A percentile compares a stretch with the other conserved stretches of the same genome.
Conservation (phyloP, 1,139 yeast species). For the Scheffersomyces cryptocercus region DNA sequence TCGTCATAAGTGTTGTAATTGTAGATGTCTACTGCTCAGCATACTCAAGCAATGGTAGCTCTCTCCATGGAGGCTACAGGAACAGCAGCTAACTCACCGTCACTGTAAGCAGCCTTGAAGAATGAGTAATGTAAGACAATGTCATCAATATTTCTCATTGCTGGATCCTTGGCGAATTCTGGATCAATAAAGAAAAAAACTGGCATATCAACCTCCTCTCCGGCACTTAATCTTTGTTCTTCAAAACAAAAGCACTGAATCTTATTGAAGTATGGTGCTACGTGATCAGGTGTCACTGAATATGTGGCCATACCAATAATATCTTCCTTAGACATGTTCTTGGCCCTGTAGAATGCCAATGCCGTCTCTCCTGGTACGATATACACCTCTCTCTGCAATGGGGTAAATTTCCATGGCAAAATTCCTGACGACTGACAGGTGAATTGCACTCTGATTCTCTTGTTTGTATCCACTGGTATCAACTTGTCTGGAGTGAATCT, state of each 20-base stretch:
- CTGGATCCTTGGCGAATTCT: slow-evolving; percentile 92
- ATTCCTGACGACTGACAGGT: slow-evolving; percentile 91
- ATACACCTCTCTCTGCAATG: slow-evolving; percentile 91
- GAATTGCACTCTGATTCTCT: slow-evolving; percentile 78
- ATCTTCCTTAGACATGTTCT: slow-evolving; percentile 80
- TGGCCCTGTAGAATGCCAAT: slow-evolving; percentile 91
- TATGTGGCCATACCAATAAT: slow-evolving; percentile 98
- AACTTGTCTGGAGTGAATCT: slow-evolving; percentile 85
- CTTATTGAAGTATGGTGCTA: slow-evolving; percentile 93
- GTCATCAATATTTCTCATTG: slow-evolving; percentile 88
- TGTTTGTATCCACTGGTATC: slow-evolving; percentile 84
- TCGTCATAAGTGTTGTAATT: too few species aligned
- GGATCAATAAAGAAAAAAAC: slow-evolving; percentile 98
- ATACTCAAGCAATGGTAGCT: slow-evolving; percentile 8
- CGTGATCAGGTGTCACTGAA: slow-evolving; percentile 94
- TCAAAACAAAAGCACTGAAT: slow-evolving; percentile 98
- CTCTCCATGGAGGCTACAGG: slow-evolving; percentile 30
- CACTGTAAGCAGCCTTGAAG: slow-evolving; percentile 64
- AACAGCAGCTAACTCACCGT: slow-evolving; percentile 47
- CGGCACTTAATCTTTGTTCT: slow-evolving; percentile 90
- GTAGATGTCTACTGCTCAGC: too few species aligned
- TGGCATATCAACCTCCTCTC: slow-evolving; percentile 99
- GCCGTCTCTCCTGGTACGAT: slow-evolving; percentile 99
- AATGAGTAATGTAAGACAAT: slow-evolving; percentile 90
- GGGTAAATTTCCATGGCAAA: slow-evolving; percentile 94